phyloP scores from a whole-genome alignment of 345 rosid species.

The Citrus trifoliata region DNA sequence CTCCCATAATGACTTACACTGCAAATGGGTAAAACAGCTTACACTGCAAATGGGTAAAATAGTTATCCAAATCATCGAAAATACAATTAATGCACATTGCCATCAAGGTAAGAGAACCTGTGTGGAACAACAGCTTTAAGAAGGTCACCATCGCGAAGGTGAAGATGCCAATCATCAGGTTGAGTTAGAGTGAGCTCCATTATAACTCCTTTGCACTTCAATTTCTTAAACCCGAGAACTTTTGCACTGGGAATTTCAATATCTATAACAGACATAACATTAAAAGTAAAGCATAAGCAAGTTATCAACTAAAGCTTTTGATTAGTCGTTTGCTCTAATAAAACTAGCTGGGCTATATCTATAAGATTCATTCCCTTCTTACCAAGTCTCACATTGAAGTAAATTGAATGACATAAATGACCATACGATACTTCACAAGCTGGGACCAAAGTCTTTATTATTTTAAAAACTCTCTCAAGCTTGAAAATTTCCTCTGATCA shows the following conservation, averaged over 20 bases:
- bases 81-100: background rate
- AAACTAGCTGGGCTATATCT: background rate
- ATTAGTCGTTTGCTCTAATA: background rate
- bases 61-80: background rate
- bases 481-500: background rate
- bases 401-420: background rate
- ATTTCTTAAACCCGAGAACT: background rate
- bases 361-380: background rate
- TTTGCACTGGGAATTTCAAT: conserved; percentile 5
- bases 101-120: conserved; percentile 19
- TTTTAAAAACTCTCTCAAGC: conserved; percentile 5
- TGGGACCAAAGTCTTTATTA: conserved; percentile 1
- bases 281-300: background rate
- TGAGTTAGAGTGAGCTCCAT: conserved; percentile 47
- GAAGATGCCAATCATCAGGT: conserved; percentile 65
- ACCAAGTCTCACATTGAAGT: background rate
- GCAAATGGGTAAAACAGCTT: conserved; percentile 15
- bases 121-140: conserved; percentile 18
- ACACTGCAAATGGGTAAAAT: conserved; percentile 40
- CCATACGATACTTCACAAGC: background rate
- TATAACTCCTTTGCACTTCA: conserved; percentile 6
- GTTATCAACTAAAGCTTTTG: background rate
- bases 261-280: background rate
- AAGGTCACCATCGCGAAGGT: conserved; percentile 54
- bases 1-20: conserved; percentile 75